These are phyloP conservation scores for Lablab purpureus DNA, from an alignment of 306 rosid species.

Conservation along the genomic window DNA sequence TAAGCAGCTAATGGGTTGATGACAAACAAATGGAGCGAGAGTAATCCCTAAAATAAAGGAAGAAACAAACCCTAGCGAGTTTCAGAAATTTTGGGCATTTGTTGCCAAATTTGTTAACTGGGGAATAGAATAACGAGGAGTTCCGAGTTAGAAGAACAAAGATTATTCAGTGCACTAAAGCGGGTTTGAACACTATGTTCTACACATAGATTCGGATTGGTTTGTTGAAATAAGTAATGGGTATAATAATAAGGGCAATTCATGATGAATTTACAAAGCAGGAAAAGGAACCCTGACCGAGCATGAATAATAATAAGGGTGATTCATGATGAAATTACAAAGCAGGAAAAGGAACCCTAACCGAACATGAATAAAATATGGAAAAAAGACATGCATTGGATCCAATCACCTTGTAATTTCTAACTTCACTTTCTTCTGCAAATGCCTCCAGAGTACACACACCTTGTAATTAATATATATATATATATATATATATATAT, in stretches of 20 bases:
- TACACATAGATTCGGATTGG: background rate
- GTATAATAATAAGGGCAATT: too few species aligned
- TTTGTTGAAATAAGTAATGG: background rate
- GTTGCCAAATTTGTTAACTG: background rate
- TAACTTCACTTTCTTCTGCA: too few species aligned
- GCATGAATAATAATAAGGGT: background rate
- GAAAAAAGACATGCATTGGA: background rate
- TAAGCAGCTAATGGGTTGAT: too few species aligned
- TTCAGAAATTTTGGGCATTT: background rate
- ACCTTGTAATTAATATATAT: too few species aligned
- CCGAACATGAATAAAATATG: background rate
- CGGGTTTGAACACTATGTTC: background rate
- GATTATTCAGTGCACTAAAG: background rate
- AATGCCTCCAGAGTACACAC: too few species aligned
- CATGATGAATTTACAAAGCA: background rate
- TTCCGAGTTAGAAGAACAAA: background rate
- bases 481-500: too few species aligned
- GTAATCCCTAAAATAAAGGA: background rate
- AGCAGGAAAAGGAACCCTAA: conserved; percentile 26
- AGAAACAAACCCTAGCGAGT: background rate
- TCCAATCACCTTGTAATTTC: background rate
- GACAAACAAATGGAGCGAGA: background rate
- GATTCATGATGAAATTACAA: background rate
- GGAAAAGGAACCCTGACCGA: conserved; percentile 12
- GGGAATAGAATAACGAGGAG: background rate